phyloP scores from a whole-genome alignment of 768 basidiomycete species.

The Russula brevipes region DNA sequence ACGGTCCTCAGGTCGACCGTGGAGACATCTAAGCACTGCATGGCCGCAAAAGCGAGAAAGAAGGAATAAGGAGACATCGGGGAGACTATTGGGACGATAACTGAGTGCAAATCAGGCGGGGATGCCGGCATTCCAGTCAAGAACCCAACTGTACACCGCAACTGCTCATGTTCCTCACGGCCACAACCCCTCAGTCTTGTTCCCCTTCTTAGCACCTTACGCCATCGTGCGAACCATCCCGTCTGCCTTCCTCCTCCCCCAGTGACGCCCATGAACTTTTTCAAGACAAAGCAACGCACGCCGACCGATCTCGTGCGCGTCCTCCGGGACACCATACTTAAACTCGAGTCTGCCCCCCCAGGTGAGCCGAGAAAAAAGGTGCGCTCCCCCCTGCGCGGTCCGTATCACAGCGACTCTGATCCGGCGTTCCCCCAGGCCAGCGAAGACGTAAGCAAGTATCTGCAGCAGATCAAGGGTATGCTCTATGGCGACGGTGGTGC shows the following conservation, averaged over 20 bases:
- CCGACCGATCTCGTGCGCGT: conserved; percentile 84
- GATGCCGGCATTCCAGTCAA: conserved; percentile 21
- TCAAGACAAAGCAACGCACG: conserved; percentile 84
- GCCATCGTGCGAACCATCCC: background rate
- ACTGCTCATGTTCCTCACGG: conserved; percentile 9
- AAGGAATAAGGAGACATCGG: background rate
- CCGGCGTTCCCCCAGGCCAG: conserved; percentile 51
- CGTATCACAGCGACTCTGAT: background rate
- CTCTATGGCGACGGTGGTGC: conserved; percentile 84
- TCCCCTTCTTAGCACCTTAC: background rate
- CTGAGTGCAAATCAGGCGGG: conserved; percentile 15
- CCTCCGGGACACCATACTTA: conserved; percentile 72
- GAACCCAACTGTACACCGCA: background rate
- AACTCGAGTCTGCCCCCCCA: conserved; percentile 66
- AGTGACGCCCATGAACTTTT: conserved; percentile 75
- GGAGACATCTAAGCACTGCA: background rate
- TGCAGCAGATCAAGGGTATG: conserved; percentile 85
- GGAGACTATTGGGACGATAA: background rate
- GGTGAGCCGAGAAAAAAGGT: conserved; percentile 84
- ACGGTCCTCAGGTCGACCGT: background rate
- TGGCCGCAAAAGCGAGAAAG: background rate
- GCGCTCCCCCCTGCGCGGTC: conserved; percentile 23
- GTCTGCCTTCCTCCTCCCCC: background rate
- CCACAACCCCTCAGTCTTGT: background rate
- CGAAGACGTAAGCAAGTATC: conserved; percentile 85